Percentiles rank a stretch among this genome's conserved stretches.
Conservation (phyloP, 225 moss, liverwort and hornwort genomes). For the Pleurozium schreberi region DNA sequence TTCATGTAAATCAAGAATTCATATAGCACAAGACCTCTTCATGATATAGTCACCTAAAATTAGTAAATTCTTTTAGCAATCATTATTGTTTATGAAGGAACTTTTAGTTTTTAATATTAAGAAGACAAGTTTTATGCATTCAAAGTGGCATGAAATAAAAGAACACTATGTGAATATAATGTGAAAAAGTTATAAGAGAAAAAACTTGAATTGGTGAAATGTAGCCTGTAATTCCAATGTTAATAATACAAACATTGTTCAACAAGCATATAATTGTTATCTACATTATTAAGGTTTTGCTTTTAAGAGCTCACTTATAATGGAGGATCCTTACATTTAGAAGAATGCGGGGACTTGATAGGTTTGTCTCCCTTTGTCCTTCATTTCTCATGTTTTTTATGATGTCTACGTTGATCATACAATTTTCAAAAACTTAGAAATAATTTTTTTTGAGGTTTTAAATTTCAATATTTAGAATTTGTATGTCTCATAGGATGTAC, state of each 20-base stretch:
- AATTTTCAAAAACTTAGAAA: not conserved
- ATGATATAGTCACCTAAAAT: not conserved
- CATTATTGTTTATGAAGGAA: not conserved
- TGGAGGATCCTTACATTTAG: no score
- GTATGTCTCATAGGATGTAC: not conserved
- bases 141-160: no score
- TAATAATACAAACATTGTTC: fast-evolving
- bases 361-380: not conserved
- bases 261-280: not conserved
- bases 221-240: not conserved
- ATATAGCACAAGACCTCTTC: fast-evolving
- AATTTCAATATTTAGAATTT: not conserved
- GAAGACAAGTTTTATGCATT: not conserved
- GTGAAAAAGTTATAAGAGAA: not conserved
- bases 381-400: not conserved
- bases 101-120: not conserved
- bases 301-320: no score
- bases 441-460: not conserved
- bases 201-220: not conserved
- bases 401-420: not conserved
- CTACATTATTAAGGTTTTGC: no score
- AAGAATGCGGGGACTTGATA: not conserved
- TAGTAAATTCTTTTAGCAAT: fast-evolving
- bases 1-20: not conserved
- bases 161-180: no score